Evolutionary conservation across 306 rosid species (phyloP), one percentile per base, ranked within the genome.

Genomic region (Cicer chorassanicum): DNA sequence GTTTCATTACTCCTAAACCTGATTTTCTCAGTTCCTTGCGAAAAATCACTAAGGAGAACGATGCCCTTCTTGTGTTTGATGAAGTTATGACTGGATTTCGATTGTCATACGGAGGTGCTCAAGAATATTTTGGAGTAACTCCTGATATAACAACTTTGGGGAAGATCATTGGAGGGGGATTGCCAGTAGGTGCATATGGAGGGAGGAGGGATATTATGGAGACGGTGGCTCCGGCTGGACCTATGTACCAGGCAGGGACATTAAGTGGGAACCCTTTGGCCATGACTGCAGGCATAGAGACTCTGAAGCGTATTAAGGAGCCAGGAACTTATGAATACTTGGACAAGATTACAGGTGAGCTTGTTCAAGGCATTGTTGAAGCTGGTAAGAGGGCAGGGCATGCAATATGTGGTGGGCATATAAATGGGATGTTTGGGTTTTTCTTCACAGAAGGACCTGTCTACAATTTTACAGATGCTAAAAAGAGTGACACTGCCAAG

Each of bases 81-180:
- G 97, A 94, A 77, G 99, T 94, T 44, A 94, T 94, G 96, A 90
- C 98, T 1, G 98, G 98, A 56, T 91, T 93, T 82, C 98, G 98
- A 8, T 76, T 93, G 82, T 85, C 98, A 2, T 93, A 93, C 9
- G 98, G 97, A 41, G 98, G 98, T 70, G 94, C 97, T 57, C 98
- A 94, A 78, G 96, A 94, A 81, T 88, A 92, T 75, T 94, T 92
- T 70, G 93, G 95, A 74, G 77, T 88, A 57, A 92, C 88, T 76
- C 97, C 99, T 2, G 97, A 94, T 73, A 74, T 89, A 54, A 80
- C 97, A 39, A 94, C 97, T 13, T 86, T 94, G 0, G 97, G 99
- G 62, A 94, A 94, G 85, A 94, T 94, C 84, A 94, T 94, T 49
- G 99, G 99, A 50, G 97, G 99, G 9, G 98, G 96, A 72, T 87